A percentile compares a stretch with the other conserved stretches of the same genome.
Evolutionary conservation across 2,329 filamentous ascomycete genomes (phyloP).

Genomic region (Dothistroma pini): DNA sequence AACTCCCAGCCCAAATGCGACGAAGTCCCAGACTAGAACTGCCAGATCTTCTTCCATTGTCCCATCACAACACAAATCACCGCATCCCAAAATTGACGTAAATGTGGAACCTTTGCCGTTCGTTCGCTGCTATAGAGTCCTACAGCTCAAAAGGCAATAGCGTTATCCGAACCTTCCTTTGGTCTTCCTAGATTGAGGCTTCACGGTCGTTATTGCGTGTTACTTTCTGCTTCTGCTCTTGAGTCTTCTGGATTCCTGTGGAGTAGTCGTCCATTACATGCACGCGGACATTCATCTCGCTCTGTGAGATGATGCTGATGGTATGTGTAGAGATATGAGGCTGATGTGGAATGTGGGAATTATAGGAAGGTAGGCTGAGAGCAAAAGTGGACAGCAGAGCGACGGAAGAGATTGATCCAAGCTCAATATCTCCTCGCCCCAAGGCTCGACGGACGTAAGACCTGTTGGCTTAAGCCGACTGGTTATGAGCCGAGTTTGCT

Average conservation of each 20-base stretch:
- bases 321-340: background rate
- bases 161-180: conserved; percentile 4
- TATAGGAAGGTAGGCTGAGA: background rate
- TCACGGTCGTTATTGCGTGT: background rate
- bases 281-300: background rate
- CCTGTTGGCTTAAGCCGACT: background rate
- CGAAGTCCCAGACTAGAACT: background rate
- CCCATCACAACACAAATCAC: background rate
- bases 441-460: too few species aligned
- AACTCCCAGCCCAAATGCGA: background rate
- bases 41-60: background rate
- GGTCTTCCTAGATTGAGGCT: conserved; percentile 4
- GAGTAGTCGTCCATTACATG: conserved; percentile 3
- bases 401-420: background rate
- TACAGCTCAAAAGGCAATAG: conserved; percentile 2
- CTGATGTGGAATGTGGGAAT: background rate
- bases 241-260: background rate
- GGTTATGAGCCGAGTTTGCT: too few species aligned
- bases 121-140: conserved; percentile 3
- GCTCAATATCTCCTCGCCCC: too few species aligned
- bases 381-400: too few species aligned
- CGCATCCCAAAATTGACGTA: background rate
- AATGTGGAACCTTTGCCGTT: conserved; percentile 5
- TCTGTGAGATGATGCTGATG: background rate
- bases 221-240: conserved; percentile 6